Base-by-base conservation (phyloP, 2,329 filamentous ascomycete genomes). In the Fusarium brevicatenulatum region DNA sequence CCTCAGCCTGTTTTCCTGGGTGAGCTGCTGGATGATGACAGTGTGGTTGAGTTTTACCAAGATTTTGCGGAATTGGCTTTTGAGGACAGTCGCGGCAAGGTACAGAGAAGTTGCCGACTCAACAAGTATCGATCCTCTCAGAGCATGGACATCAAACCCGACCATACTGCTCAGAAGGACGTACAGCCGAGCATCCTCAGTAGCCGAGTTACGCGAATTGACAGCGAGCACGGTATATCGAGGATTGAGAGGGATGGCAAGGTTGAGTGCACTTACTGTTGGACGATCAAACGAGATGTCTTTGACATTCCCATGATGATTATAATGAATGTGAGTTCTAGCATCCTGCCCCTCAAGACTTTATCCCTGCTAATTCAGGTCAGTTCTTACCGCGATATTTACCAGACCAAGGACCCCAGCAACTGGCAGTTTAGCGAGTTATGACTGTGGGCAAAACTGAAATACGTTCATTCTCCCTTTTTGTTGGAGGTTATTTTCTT, bases 291-390 rank as follows among this genome's bases (percentile, higher is more conserved):
- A 85, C 89, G 95, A 72, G 96, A 99, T 82, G 94, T 96, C 44
- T 98, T 98, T 84, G 95, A 98, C 84, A 97, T 98, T 82, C 96
- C 96, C 28, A 97, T 98, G 94, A 87, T 98, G 85, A 97, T 98
- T 82, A 93, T 98, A 79, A 95, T 98, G 86, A 98, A 98, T 85
- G 96, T 98, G 82, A 92, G 95, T 91, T 39, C 25, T 43, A 12
- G 9, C 16, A 40, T 10, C 23, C 11, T 18, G n/a, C 32, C 25
- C 23, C 19, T 25, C 18, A 23, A 18, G 18, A 15, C 9, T 15
- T 55, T 16, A 21, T 21, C 10, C 19, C 10, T 53, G 18, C 50
- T 62, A 56, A 71, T 70, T 23, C 44, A 18, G 8, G 21, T 43
- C 67, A 90, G 88, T 90, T 90, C 75, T 78, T 90, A 62, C 89